Base-by-base conservation (phyloP, 2,329 filamentous ascomycete species). In the Trichoderma sp. region DNA sequence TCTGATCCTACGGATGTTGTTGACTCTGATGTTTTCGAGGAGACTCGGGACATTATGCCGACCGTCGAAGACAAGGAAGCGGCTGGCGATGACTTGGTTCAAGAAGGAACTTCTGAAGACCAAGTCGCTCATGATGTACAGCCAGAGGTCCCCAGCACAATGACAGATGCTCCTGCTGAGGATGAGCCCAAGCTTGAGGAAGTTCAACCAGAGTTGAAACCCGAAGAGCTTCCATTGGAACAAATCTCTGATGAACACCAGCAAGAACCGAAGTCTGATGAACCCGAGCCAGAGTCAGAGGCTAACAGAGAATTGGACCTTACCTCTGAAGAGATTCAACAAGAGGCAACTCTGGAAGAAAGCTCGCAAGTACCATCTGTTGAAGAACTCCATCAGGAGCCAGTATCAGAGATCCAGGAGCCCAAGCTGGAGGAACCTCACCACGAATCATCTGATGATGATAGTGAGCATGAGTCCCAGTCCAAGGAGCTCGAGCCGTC, bases 171-270 rank as follows among this genome's bases (percentile, higher is more conserved):
- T 55, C 30, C 28, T 55, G 47, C 20, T n/a, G 30, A 50, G 34
- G 53, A 71, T 32, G 61, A 53, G 26, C 26, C 9, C 36, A 30
- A 36, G 7, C 53, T 26, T 73, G 8, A 75, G 74, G 71, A 75
- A 70, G 13, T 36, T 20, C 26, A 59, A 6, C 50, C 34, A 17
- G 50, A 39, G 3, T 53, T 23, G 8, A 58, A 50, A 28, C 9
- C 57, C 5, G 50, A 26, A n/a, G 68, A 65, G 11, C 26, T 39
- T 32, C 17, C 50, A 12, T 32, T 50, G 17, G 61, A 30, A 57
- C n/a, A 72, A 65, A 20, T 39, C 70, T 34, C 71, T 71, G 11
- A 75, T 72, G 72, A 76, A 73, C n/a, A 39, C 11, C 8, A 39
- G 39, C 62, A 32, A 23, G 55, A 59, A 3, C 43, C 13, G 1